Percentiles rank a stretch among this genome's conserved stretches.
These are phyloP conservation scores for Alternaria arbusti DNA, from an alignment of 2,329 filamentous ascomycete species.

Conservation along the genomic window DNA sequence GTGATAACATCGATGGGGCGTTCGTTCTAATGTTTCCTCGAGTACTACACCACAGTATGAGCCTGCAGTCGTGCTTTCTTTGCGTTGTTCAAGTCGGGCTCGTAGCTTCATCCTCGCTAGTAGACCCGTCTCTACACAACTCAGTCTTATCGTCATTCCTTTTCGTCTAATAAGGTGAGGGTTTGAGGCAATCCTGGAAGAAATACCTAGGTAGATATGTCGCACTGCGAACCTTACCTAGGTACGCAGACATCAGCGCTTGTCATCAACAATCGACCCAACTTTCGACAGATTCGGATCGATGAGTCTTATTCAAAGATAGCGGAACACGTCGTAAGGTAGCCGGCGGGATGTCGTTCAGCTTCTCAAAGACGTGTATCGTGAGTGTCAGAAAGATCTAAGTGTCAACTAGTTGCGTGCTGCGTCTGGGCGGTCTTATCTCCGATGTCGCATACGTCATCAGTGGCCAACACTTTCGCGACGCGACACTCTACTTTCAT, in stretches of 20 bases:
- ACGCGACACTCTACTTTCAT: not conserved
- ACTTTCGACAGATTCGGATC: not conserved
- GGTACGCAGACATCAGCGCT: not conserved
- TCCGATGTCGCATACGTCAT: conserved; percentile 10
- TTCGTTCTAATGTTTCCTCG: not conserved
- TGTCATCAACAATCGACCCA: not conserved
- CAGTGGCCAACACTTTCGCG: conserved; percentile 9
- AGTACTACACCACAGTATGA: not conserved
- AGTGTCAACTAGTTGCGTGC: not conserved
- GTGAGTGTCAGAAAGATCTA: not conserved
- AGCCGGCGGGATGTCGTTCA: too few relatives aligned
- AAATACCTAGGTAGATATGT: too few relatives aligned
- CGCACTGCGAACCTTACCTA: not conserved
- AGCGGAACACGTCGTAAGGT: too few relatives aligned
- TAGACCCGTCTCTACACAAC: not conserved
- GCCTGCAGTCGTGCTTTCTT: not conserved
- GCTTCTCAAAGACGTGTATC: not conserved
- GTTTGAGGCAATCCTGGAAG: not conserved
- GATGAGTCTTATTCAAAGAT: not conserved
- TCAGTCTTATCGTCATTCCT: not conserved
- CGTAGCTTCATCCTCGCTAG: not conserved
- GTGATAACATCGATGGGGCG: conserved; percentile 54
- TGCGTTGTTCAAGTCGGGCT: not conserved
- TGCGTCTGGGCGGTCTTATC: not conserved
- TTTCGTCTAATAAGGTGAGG: not conserved